phyloP scores from a whole-genome alignment of 306 rosid genomes.

The Hippophae rhamnoides region DNA sequence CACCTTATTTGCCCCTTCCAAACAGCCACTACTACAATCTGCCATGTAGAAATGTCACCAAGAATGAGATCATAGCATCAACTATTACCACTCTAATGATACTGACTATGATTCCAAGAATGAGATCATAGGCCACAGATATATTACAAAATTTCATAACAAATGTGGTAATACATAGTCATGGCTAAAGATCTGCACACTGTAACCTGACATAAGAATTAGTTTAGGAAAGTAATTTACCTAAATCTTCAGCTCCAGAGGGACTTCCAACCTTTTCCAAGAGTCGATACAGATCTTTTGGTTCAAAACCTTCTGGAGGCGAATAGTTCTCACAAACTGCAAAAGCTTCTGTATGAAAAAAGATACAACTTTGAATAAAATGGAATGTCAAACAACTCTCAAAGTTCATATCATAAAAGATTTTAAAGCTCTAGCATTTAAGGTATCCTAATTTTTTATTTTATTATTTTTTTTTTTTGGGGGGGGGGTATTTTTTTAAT shows the following conservation, averaged over 20 bases:
- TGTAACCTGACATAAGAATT: background rate
- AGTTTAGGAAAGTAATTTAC: slow-evolving; percentile 27
- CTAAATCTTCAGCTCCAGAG: slow-evolving; percentile 76
- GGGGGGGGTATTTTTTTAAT: too few relatives aligned
- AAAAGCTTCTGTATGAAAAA: slow-evolving; percentile 72
- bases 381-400: too few relatives aligned
- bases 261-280: slow-evolving; percentile 97
- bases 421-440: background rate
- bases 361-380: background rate
- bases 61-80: background rate
- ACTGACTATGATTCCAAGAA: background rate
- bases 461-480: too few relatives aligned
- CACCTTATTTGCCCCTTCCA: slow-evolving; percentile 92
- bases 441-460: too few relatives aligned
- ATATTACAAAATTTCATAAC: background rate
- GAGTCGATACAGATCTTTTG: slow-evolving; percentile 70
- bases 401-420: background rate
- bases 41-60: slow-evolving; percentile 17
- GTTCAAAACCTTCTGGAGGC: slow-evolving; percentile 89
- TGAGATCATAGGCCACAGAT: background rate
- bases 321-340: slow-evolving; percentile 93
- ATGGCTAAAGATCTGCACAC: background rate
- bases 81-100: background rate
- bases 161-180: background rate
- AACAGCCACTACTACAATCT: slow-evolving; percentile 96